phyloP scores from a whole-genome alignment of 495 filamentous ascomycete genomes.

The Aspergillus nidulans region DNA sequence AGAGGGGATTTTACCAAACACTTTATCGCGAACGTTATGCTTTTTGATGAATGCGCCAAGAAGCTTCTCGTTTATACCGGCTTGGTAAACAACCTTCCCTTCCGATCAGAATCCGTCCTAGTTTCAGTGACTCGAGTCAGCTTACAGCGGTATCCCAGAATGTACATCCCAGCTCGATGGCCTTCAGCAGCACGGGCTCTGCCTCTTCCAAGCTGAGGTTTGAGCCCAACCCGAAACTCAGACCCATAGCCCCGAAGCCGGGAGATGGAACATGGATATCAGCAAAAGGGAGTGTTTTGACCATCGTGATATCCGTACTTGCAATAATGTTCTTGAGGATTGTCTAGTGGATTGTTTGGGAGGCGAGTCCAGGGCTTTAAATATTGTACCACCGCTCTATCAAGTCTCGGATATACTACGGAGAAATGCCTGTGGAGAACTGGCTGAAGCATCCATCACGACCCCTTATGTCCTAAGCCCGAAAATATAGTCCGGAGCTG shows the following conservation, averaged over 20 bases:
- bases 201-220: conserved; percentile 42
- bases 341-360: neutral
- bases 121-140: neutral
- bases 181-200: conserved; percentile 47
- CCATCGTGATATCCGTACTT: conserved; percentile 28
- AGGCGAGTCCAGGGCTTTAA: neutral
- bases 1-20: conserved; percentile 33
- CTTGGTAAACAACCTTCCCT: conserved; percentile 41
- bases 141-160: conserved; percentile 52
- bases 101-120: neutral
- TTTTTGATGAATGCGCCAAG: conserved; percentile 51
- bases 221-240: conserved; percentile 39
- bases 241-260: conserved; percentile 46
- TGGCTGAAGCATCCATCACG: neutral
- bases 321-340: neutral
- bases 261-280: conserved; percentile 37
- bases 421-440: neutral
- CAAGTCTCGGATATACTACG: neutral
- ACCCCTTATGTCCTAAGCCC: neutral
- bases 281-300: conserved; percentile 38
- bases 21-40: conserved; percentile 46
- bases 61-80: conserved; percentile 47
- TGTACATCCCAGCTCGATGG: conserved; percentile 47
- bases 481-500: neutral
- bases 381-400: neutral